Conservation (phyloP, 345 rosid genomes). For the Carallia pectinifolia region DNA sequence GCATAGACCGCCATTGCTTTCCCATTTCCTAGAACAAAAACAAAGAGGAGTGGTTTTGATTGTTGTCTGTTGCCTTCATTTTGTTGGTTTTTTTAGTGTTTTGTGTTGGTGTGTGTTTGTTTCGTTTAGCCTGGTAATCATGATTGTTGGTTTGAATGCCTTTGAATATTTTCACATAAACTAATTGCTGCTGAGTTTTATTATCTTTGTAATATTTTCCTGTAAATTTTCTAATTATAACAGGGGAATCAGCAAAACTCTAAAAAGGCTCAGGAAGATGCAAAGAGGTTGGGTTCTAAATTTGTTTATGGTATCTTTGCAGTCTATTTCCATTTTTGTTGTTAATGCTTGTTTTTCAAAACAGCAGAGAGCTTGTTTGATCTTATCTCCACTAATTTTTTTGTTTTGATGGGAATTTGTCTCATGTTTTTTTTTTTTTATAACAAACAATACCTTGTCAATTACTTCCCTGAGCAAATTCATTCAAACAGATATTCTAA, state of each 20-base stretch:
- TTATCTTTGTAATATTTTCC: conserved; percentile 1
- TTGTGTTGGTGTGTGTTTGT: too few relatives aligned
- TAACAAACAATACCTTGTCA: too few relatives aligned
- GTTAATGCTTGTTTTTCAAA: too few relatives aligned
- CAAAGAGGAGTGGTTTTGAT: too few relatives aligned
- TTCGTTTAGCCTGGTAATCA: conserved; percentile 54
- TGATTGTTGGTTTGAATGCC: not conserved
- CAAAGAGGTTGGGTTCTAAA: conserved; percentile 60
- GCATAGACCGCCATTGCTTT: too few relatives aligned
- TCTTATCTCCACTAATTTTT: not conserved
- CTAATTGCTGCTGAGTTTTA: not conserved
- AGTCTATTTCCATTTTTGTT: too few relatives aligned
- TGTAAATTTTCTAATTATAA: conserved; percentile 10
- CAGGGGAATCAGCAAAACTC: conserved; percentile 64
- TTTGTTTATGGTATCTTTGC: not conserved
- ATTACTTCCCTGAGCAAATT: too few relatives aligned
- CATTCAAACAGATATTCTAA: too few relatives aligned
- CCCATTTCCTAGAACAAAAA: too few relatives aligned
- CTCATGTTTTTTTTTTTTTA: too few relatives aligned
- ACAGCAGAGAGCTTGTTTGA: not conserved
- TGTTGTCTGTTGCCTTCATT: too few relatives aligned
- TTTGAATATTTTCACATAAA: not conserved
- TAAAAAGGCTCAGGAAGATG: conserved; percentile 81
- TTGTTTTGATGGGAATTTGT: not conserved
- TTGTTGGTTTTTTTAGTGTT: too few relatives aligned